phyloP scores from a whole-genome alignment of 257 asterid genomes.

The Striga asiatica region DNA sequence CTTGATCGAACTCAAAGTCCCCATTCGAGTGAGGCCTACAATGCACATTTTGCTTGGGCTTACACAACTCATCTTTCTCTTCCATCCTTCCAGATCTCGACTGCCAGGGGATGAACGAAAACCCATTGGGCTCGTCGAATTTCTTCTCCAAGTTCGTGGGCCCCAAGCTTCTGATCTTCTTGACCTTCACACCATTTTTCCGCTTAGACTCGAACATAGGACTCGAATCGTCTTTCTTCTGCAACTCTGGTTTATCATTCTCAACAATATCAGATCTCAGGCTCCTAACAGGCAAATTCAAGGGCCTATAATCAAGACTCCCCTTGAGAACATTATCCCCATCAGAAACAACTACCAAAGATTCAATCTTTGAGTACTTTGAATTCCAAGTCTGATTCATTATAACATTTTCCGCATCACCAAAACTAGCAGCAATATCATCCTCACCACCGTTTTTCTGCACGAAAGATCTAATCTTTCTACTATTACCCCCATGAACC shows the following conservation, averaged over 20 bases:
- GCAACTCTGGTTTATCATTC: constrained; percentile 20
- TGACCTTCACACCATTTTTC: constrained; percentile 21
- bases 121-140: constrained; percentile 43
- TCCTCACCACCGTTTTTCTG: constrained; percentile 14
- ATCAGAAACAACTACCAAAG: constrained; percentile 48
- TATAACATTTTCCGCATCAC: constrained; percentile 11
- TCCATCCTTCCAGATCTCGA: constrained; percentile 41
- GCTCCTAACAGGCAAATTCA: constrained; percentile 76
- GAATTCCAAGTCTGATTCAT: constrained; percentile 30
- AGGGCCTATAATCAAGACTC: constrained; percentile 44
- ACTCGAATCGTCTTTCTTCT: constrained; percentile 4
- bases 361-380: constrained; percentile 34
- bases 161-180: constrained; percentile 33
- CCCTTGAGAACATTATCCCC: constrained; percentile 25
- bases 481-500: constrained; percentile 12
- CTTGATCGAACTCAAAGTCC: constrained; percentile 37
- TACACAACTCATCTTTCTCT: constrained; percentile 19
- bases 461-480: constrained; percentile 26
- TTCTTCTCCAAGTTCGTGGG: constrained; percentile 52
- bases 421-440: constrained; percentile 14
- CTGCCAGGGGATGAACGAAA: constrained; percentile 30
- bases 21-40: constrained; percentile 50
- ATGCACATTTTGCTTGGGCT: constrained; percentile 19
- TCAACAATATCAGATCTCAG: constrained; percentile 29
- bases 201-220: constrained; percentile 17